A percentile compares a stretch with the other conserved stretches of the same genome.
Conservation (phyloP, 2,329 filamentous ascomycete species). For the Cladosporium phlei region DNA sequence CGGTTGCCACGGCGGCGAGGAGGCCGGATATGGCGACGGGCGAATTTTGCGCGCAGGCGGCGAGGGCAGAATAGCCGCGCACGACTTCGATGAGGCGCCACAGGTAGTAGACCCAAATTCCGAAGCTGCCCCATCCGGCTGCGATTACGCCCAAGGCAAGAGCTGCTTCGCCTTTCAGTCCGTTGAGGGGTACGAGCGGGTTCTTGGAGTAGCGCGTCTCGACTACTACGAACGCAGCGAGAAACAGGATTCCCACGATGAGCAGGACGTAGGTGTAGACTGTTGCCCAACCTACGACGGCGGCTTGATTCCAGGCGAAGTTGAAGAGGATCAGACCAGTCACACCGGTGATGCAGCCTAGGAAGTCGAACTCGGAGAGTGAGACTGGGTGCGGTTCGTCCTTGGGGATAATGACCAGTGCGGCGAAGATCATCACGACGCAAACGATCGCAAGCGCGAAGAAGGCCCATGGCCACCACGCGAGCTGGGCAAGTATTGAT, state of each 20-base stretch:
- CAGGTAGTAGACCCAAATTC: slow-evolving; percentile 32
- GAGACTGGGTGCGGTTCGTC: slow-evolving; percentile 20
- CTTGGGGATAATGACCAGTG: slow-evolving; percentile 17
- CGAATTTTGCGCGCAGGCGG: slow-evolving; percentile 30
- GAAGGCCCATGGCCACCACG: slow-evolving; percentile 34
- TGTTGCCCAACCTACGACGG: slow-evolving; percentile 30
- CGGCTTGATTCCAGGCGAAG: slow-evolving; percentile 31
- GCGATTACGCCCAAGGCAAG: slow-evolving; percentile 27
- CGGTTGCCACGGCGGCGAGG: slow-evolving; percentile 33
- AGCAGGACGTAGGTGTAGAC: slow-evolving; percentile 28
- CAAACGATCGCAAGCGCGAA: slow-evolving; percentile 26
- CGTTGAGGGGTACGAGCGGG: slow-evolving; percentile 24
- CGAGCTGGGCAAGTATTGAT: slow-evolving; percentile 29
- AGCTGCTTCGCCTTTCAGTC: slow-evolving; percentile 22
- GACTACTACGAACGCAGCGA: slow-evolving; percentile 26
- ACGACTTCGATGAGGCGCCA: slow-evolving; percentile 32
- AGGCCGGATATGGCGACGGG: slow-evolving; percentile 33
- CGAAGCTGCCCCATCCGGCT: slow-evolving; percentile 31
- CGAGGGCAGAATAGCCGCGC: slow-evolving; percentile 30
- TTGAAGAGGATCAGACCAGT: slow-evolving; percentile 29
- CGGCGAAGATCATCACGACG: slow-evolving; percentile 14
- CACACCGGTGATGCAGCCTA: slow-evolving; percentile 26
- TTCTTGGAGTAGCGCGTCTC: slow-evolving; percentile 21
- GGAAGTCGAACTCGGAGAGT: slow-evolving; percentile 11
- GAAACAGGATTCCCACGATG: slow-evolving; percentile 25